These are phyloP conservation scores for Chaetomiaceae sp. DNA, from an alignment of 2,329 filamentous ascomycete genomes.

Conservation along the genomic window DNA sequence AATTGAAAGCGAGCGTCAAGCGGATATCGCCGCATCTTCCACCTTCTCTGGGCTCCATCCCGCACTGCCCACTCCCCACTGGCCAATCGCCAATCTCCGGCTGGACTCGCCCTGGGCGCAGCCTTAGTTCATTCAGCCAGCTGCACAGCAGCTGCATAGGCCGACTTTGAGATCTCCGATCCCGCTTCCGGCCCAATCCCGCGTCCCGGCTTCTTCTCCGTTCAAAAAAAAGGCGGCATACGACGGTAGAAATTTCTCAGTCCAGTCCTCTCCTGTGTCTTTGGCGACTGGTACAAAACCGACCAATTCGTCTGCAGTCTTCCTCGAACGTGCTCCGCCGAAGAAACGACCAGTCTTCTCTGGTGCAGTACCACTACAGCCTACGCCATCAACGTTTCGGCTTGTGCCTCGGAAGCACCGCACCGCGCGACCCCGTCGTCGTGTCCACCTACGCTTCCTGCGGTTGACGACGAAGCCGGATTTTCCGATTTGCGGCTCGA, in stretches of 20 bases:
- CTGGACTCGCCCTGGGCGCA: too few species aligned
- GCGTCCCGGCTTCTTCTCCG: slow-evolving; percentile 1
- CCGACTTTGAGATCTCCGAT: slow-evolving; percentile 12
- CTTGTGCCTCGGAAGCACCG: slow-evolving; percentile 2
- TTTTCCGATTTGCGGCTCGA: neutral
- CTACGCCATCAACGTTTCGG: slow-evolving; percentile 2
- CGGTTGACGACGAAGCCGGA: neutral
- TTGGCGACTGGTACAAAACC: neutral
- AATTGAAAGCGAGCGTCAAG: too few species aligned
- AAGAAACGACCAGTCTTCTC: neutral
- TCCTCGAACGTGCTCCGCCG: neutral
- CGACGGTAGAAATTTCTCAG: neutral
- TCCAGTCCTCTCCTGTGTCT: neutral
- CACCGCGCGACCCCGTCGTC: neutral
- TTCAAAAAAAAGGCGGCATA: neutral
- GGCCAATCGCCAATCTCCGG: too few species aligned
- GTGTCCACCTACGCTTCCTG: neutral
- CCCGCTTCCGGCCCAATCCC: slow-evolving; percentile 14
- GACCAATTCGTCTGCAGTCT: neutral
- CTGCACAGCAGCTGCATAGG: neutral
- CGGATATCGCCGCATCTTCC: too few species aligned
- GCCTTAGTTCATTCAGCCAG: too few species aligned
- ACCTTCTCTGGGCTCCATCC: too few species aligned
- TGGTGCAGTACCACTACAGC: too few species aligned
- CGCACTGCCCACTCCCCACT: too few species aligned